Conservation (phyloP, 1,139 yeast genomes). For the Kurtzmaniella quercitrusa region DNA sequence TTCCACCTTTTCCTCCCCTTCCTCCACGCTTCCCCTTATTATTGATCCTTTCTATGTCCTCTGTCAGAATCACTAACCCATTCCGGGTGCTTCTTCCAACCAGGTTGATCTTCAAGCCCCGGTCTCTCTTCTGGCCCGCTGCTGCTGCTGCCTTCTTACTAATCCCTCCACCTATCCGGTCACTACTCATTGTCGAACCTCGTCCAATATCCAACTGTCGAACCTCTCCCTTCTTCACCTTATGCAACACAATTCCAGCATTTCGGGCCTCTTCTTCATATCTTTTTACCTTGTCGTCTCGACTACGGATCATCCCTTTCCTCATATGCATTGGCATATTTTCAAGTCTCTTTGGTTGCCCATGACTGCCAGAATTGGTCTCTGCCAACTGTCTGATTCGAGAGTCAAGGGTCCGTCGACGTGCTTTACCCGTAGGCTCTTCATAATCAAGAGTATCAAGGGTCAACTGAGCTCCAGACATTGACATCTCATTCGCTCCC, state of each 20-base stretch:
- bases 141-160: conserved; percentile 15
- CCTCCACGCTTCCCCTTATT: conserved; percentile 10
- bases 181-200: conserved; percentile 48
- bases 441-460: conserved; percentile 62
- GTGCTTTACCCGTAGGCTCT: conserved; percentile 75
- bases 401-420: conserved; percentile 68
- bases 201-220: conserved; percentile 53
- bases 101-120: conserved; percentile 74
- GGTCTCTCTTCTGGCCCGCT: conserved; percentile 43
- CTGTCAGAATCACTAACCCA: conserved; percentile 71
- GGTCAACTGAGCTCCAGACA: conserved; percentile 76
- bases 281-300: conserved; percentile 47
- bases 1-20: conserved; percentile 7
- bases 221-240: conserved; percentile 59
- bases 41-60: conserved; percentile 55
- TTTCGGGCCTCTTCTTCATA: conserved; percentile 77
- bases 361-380: conserved; percentile 39
- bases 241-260: conserved; percentile 80
- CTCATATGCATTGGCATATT: conserved; percentile 87
- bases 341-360: conserved; percentile 49
- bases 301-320: conserved; percentile 70
- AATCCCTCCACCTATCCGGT: conserved; percentile 53
- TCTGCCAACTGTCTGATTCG: conserved; percentile 58
- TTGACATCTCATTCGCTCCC: conserved; percentile 41
- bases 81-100: conserved; percentile 79